Evolutionary conservation across 345 rosid species (phyloP).

Genomic region (Lagerstroemia speciosa): DNA sequence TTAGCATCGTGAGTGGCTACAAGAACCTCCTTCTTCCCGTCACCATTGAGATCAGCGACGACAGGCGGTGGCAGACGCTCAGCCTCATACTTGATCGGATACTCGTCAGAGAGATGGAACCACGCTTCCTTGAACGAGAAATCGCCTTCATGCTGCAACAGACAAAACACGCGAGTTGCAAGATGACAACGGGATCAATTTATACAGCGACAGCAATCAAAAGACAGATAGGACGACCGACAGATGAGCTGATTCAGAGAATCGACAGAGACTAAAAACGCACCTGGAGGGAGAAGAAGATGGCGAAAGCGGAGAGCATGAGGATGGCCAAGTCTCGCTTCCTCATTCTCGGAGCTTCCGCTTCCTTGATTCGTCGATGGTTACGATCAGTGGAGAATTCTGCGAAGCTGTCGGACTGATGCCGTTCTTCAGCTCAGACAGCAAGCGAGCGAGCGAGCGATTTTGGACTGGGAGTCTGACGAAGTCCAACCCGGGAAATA

Average conservation of each 20-base stretch:
- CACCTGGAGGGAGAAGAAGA: constrained; percentile 99
- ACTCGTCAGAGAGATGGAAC: constrained; percentile 75
- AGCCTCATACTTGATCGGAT: constrained; percentile 74
- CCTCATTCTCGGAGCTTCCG: constrained; percentile 44
- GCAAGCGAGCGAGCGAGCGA: neutral
- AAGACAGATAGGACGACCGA: neutral
- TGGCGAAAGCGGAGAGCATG: constrained; percentile 92
- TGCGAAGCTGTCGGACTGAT: neutral
- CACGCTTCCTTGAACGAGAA: constrained; percentile 95
- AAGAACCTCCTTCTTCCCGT: constrained; percentile 81
- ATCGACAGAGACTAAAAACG: neutral
- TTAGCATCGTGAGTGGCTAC: constrained; percentile 91
- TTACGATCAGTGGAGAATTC: neutral
- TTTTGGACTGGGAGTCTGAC: constrained; percentile 1
- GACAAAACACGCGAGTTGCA: neutral
- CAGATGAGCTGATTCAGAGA: neutral
- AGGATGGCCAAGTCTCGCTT: constrained; percentile 91
- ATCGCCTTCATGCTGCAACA: constrained; percentile 82
- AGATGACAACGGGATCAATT: neutral
- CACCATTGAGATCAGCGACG: constrained; percentile 90
- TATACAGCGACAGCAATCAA: neutral
- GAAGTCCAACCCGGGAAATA: neutral
- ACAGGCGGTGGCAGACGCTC: constrained; percentile 92
- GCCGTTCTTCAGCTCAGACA: neutral
- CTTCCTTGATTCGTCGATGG: neutral